These are phyloP conservation scores for Oryza nivara DNA, from an alignment of 176 grass and related monocot species.

Conservation along the genomic window DNA sequence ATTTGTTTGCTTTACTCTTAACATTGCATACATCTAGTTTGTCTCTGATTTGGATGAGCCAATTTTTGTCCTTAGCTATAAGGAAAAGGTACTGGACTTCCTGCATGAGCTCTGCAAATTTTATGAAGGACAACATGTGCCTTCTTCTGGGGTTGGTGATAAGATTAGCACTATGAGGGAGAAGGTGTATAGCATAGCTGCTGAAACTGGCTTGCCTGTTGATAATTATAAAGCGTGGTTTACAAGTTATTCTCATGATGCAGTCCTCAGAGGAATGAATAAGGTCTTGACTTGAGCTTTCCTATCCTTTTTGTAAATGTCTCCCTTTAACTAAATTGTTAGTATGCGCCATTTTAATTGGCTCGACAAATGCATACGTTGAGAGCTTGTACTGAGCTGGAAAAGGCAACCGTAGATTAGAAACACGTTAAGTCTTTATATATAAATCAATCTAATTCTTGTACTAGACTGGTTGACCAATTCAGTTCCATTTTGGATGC, in stretches of 20 bases:
- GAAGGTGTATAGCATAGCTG: conserved; percentile 76
- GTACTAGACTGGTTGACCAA: background rate
- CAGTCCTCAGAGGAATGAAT: conserved; percentile 59
- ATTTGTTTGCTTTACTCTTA: conserved; percentile 28
- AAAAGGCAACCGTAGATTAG: background rate
- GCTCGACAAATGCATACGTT: conserved; percentile 18
- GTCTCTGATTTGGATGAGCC: conserved; percentile 32
- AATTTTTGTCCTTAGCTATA: conserved; percentile 68
- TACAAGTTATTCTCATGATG: conserved; percentile 67
- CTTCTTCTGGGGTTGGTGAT: conserved; percentile 52
- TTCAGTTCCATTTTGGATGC: conserved; percentile 7
- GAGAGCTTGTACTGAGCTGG: conserved; percentile 12
- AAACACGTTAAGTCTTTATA: background rate
- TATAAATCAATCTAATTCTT: conserved; percentile 20
- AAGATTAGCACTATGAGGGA: conserved; percentile 54
- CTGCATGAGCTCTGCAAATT: conserved; percentile 71
- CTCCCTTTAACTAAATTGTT: conserved; percentile 17
- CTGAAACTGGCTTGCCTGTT: conserved; percentile 61
- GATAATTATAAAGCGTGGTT: conserved; percentile 74
- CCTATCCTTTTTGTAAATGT: conserved; percentile 18
- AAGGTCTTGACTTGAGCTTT: conserved; percentile 65
- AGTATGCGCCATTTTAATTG: conserved; percentile 19
- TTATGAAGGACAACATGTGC: conserved; percentile 69
- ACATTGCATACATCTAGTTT: conserved; percentile 12
- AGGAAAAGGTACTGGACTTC: conserved; percentile 79